These are phyloP conservation scores for Candida pseudoviswanathii DNA, from an alignment of 1,139 yeast species.

Conservation along the genomic window DNA sequence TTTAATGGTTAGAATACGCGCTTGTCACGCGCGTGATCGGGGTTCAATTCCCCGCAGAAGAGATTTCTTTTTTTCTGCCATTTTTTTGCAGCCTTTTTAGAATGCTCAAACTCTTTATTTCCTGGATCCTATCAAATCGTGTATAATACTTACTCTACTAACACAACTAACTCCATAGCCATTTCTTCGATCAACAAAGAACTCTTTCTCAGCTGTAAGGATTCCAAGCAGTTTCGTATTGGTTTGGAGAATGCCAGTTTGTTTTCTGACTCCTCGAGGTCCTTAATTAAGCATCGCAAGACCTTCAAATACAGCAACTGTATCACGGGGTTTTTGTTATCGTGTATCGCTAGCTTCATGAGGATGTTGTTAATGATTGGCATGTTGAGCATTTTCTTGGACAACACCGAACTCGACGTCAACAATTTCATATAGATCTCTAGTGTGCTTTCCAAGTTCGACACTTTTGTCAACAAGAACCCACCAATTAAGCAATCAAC, in stretches of 20 bases:
- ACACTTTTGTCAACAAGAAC: conserved; percentile 39
- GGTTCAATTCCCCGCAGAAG: conserved; percentile 5
- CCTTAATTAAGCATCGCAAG: conserved; percentile 25
- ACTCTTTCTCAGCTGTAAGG: conserved; percentile 25
- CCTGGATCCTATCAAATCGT: too few species aligned
- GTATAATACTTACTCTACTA: conserved; percentile 8
- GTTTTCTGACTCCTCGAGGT: conserved; percentile 8
- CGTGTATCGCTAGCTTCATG: conserved; percentile 27
- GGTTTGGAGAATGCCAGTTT: conserved; percentile 5
- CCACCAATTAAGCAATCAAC: conserved; percentile 39
- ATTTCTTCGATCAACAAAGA: conserved; percentile 43
- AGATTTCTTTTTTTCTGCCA: not conserved
- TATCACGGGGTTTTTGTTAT: conserved; percentile 37
- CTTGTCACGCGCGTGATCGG: conserved; percentile 6
- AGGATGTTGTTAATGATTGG: conserved; percentile 31
- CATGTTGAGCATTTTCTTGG: conserved; percentile 28
- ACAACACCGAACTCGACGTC: conserved; percentile 22
- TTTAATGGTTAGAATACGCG: conserved; percentile 4
- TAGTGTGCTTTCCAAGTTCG: conserved; percentile 44
- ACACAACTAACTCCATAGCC: conserved; percentile 28
- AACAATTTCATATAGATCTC: conserved; percentile 43
- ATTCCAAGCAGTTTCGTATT: conserved; percentile 16
- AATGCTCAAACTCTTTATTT: too few species aligned
- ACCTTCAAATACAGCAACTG: conserved; percentile 39
- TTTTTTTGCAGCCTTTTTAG: not conserved